A percentile compares a stretch with the other conserved stretches of the same genome.
phyloP scores from a whole-genome alignment of 2,329 filamentous ascomycete species.

The Colletotrichum tropicale region DNA sequence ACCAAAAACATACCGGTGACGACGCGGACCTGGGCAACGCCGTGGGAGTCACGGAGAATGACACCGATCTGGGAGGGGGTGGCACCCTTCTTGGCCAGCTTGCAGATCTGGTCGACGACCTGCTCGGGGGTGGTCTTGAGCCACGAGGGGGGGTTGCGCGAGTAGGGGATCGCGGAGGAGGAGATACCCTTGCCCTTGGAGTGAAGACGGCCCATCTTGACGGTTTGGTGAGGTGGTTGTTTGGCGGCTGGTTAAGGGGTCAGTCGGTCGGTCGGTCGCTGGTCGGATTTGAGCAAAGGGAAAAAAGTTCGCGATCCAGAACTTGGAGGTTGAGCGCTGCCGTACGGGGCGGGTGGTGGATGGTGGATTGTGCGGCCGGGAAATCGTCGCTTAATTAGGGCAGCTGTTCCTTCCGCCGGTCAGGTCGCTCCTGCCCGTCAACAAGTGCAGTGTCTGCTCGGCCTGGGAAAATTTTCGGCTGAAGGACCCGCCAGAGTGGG shows the following conservation, averaged over 20 bases:
- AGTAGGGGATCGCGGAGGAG: slow-evolving; percentile 95
- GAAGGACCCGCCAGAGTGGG: not conserved
- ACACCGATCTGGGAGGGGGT: slow-evolving; percentile 99
- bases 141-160: slow-evolving; percentile 89
- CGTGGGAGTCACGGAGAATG: slow-evolving; percentile 96
- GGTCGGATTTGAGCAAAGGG: slow-evolving; percentile 13
- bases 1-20: slow-evolving; percentile 78
- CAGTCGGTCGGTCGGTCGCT: slow-evolving; percentile 20
- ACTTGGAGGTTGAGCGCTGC: slow-evolving; percentile 4
- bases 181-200: slow-evolving; percentile 99
- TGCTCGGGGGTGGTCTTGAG: slow-evolving; percentile 98
- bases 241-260: slow-evolving; percentile 22
- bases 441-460: not conserved
- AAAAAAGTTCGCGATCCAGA: slow-evolving; percentile 19
- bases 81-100: slow-evolving; percentile 98
- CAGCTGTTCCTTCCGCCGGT: slow-evolving; percentile 18
- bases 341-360: slow-evolving; percentile 25
- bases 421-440: not conserved
- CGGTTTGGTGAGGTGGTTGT: slow-evolving; percentile 32
- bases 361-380: slow-evolving; percentile 44
- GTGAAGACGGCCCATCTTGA: slow-evolving; percentile 96
- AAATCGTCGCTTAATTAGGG: slow-evolving; percentile 54
- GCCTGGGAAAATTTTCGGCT: slow-evolving; percentile 3
- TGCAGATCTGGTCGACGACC: slow-evolving; percentile 99
- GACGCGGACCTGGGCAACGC: slow-evolving; percentile 96